Conservation (phyloP, 371 early-diverging fungal genomes). For the Mucor mucedo region DNA sequence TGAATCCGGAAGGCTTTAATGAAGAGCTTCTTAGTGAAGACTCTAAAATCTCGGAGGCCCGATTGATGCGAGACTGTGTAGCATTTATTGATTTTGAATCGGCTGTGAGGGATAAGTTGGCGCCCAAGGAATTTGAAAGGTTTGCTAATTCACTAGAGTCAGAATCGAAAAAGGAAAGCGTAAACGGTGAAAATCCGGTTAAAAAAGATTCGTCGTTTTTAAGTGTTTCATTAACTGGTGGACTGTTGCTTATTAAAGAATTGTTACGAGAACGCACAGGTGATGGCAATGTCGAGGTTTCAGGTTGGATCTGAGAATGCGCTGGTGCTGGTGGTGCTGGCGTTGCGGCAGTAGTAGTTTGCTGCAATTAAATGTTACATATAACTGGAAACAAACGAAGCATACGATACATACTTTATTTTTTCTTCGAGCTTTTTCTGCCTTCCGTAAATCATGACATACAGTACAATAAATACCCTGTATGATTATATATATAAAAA, state of each 20-base stretch:
- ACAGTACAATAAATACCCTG: constrained; percentile 54
- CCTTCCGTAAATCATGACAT: constrained; percentile 46
- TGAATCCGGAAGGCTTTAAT: neutral
- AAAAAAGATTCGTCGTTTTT: constrained; percentile 9
- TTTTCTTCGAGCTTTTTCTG: constrained; percentile 35
- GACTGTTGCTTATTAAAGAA: neutral
- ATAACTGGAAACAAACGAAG: neutral
- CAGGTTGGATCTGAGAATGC: neutral
- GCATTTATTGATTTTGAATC: neutral
- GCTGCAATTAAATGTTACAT: neutral
- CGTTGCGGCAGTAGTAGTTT: no score
- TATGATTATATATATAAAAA: neutral
- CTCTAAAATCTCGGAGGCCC: constrained; percentile 27
- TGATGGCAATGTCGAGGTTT: constrained; percentile 17
- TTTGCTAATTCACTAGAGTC: constrained; percentile 28
- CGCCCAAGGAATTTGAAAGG: constrained; percentile 27
- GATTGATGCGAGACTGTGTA: constrained; percentile 14
- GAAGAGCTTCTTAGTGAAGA: constrained; percentile 24
- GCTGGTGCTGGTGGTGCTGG: constrained; percentile 2
- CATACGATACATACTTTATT: constrained; percentile 19
- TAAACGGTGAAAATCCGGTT: constrained; percentile 22
- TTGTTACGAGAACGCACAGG: constrained; percentile 26
- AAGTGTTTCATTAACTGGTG: neutral
- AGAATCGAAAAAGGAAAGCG: constrained; percentile 28
- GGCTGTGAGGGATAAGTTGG: constrained; percentile 9